phyloP scores from a whole-genome alignment of 2,329 filamentous ascomycete species.

The Claviceps citrina region DNA sequence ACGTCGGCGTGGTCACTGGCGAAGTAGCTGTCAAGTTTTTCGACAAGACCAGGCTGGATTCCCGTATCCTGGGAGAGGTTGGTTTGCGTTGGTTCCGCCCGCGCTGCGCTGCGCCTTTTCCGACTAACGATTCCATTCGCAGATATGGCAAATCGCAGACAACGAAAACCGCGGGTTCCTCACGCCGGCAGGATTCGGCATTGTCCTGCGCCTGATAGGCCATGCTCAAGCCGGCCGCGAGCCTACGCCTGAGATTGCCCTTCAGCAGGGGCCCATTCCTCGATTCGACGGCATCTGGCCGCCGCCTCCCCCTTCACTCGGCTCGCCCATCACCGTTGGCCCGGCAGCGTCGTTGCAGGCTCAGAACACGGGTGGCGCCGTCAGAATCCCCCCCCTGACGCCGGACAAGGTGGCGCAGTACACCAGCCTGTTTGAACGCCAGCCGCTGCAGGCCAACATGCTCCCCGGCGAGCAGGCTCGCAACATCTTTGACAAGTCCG shows the following conservation, averaged over 20 bases:
- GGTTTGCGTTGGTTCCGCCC: constrained; percentile 16
- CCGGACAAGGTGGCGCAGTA: constrained; percentile 86
- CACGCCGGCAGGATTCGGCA: constrained; percentile 81
- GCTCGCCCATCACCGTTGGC: constrained; percentile 21
- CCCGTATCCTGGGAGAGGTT: constrained; percentile 76
- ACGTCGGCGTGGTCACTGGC: constrained; percentile 83
- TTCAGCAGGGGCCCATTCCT: constrained; percentile 76
- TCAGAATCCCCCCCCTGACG: constrained; percentile 77
- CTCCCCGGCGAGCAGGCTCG: constrained; percentile 78
- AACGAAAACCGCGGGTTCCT: constrained; percentile 89
- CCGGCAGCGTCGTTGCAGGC: constrained; percentile 36
- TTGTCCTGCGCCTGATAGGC: constrained; percentile 85
- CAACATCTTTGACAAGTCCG: constrained; percentile 86
- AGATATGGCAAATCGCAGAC: constrained; percentile 99
- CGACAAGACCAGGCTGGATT: constrained; percentile 81
- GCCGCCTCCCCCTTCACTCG: constrained; percentile 12
- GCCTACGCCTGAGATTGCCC: constrained; percentile 65
- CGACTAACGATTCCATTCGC: constrained; percentile 8
- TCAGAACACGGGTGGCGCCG: constrained; percentile 49
- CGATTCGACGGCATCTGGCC: constrained; percentile 64
- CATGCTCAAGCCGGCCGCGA: constrained; percentile 82
- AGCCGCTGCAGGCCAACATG: constrained; percentile 54
- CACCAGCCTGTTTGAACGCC: constrained; percentile 77
- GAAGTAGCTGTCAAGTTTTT: constrained; percentile 96
- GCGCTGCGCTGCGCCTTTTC: not conserved